Conservation (phyloP, 2,329 filamentous ascomycete genomes). For the Claviceps monticola region DNA sequence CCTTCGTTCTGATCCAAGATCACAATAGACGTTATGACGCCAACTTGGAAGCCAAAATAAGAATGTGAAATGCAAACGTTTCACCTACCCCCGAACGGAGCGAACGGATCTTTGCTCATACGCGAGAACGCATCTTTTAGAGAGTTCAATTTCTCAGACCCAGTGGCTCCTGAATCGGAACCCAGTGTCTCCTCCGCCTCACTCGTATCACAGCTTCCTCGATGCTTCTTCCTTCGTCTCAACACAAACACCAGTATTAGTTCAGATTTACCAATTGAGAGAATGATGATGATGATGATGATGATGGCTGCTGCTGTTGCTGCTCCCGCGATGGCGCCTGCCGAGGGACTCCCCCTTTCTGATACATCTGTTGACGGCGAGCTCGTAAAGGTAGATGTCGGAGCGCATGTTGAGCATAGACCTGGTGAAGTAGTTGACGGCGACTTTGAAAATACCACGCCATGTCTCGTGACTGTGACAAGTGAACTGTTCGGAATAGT, state of each 20-base stretch:
- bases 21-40: no score
- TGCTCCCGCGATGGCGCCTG: constrained; percentile 21
- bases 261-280: constrained; percentile 5
- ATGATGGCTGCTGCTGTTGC: constrained; percentile 16
- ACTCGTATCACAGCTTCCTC: constrained; percentile 1
- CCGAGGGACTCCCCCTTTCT: constrained; percentile 9
- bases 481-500: constrained; percentile 21
- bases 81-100: constrained; percentile 29
- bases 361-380: not conserved
- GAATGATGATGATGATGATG: constrained; percentile 13
- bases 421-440: not conserved
- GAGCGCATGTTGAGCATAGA: not conserved
- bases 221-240: constrained; percentile 8
- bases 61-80: not conserved
- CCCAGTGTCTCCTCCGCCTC: constrained; percentile 7
- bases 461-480: constrained; percentile 22
- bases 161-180: not conserved
- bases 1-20: not conserved
- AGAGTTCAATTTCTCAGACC: constrained; percentile 3
- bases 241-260: constrained; percentile 11
- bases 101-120: constrained; percentile 22
- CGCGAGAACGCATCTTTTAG: constrained; percentile 11
- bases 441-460: constrained; percentile 14
- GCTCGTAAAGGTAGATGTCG: not conserved
- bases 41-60: no score